phyloP scores from a whole-genome alignment of 2,329 filamentous ascomycete genomes.

The Cryphonectria nitschkei region DNA sequence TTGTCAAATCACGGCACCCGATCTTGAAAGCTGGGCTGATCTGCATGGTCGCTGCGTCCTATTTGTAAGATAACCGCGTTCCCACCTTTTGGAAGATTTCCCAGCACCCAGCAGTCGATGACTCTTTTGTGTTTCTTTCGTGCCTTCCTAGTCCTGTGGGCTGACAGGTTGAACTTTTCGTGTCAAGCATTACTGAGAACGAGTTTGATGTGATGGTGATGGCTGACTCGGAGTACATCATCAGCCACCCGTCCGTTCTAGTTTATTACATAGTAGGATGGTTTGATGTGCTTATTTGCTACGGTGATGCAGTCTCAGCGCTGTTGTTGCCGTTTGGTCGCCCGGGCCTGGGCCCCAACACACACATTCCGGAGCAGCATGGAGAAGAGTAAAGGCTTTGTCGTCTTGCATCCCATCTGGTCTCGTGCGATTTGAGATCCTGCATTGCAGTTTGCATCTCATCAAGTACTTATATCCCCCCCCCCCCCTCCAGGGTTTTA shows the following conservation, averaged over 20 bases:
- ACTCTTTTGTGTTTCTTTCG: not conserved
- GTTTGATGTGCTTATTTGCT: no score
- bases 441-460: constrained; percentile 28
- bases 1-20: constrained; percentile 29
- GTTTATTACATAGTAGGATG: no score
- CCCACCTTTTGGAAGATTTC: constrained; percentile 13
- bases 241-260: not conserved
- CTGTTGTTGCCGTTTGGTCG: not conserved
- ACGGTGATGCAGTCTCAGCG: not conserved
- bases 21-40: constrained; percentile 27
- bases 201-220: not conserved
- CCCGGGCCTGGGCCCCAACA: not conserved
- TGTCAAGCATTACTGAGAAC: not conserved
- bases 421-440: constrained; percentile 15
- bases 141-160: no score
- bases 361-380: no score
- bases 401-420: constrained; percentile 1
- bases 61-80: constrained; percentile 28
- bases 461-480: constrained; percentile 5
- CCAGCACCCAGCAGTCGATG: not conserved
- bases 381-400: not conserved
- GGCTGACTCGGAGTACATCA: no score
- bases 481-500: not conserved
- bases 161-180: not conserved
- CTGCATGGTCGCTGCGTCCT: constrained; percentile 23